phyloP scores from a whole-genome alignment of 2,329 filamentous ascomycete genomes.

The Phialophora macrospora region DNA sequence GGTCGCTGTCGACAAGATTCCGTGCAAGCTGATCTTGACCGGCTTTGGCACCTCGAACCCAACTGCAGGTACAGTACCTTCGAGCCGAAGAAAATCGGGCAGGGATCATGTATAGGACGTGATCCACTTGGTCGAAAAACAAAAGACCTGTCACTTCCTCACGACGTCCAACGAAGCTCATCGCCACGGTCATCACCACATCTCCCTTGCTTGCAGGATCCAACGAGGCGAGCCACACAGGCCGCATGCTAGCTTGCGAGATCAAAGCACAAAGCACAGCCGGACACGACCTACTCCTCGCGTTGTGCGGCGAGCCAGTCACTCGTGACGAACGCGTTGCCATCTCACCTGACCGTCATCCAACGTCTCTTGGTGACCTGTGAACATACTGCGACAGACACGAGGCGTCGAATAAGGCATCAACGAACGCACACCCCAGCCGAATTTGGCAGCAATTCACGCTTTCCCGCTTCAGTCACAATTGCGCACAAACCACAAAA shows the following conservation, averaged over 20 bases:
- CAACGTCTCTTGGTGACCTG: not conserved
- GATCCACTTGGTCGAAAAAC: constrained; percentile 17
- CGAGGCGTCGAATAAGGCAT: constrained; percentile 10
- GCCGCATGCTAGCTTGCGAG: constrained; percentile 5
- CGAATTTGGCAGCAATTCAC: constrained; percentile 21
- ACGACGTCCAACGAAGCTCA: constrained; percentile 12
- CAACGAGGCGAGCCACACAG: constrained; percentile 13
- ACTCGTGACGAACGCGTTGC: not conserved
- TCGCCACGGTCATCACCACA: constrained; percentile 17
- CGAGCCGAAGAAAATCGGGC: not conserved
- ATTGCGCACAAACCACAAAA: constrained; percentile 17
- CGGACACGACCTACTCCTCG: constrained; percentile 8
- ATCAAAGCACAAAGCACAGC: constrained; percentile 5
- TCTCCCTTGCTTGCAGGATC: constrained; percentile 9
- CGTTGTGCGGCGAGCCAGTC: constrained; percentile 11
- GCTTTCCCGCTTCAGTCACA: constrained; percentile 18
- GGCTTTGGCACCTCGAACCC: not conserved
- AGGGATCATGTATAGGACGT: constrained; percentile 14
- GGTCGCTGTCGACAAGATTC: not conserved
- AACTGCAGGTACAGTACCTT: not conserved
- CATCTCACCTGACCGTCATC: constrained; percentile 3
- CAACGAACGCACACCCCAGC: constrained; percentile 6
- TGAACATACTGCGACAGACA: constrained; percentile 1
- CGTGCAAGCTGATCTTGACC: not conserved
- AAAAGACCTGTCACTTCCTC: constrained; percentile 19